Conservation (phyloP, 2,329 filamentous ascomycete species). For the Aspergillus flavus region DNA sequence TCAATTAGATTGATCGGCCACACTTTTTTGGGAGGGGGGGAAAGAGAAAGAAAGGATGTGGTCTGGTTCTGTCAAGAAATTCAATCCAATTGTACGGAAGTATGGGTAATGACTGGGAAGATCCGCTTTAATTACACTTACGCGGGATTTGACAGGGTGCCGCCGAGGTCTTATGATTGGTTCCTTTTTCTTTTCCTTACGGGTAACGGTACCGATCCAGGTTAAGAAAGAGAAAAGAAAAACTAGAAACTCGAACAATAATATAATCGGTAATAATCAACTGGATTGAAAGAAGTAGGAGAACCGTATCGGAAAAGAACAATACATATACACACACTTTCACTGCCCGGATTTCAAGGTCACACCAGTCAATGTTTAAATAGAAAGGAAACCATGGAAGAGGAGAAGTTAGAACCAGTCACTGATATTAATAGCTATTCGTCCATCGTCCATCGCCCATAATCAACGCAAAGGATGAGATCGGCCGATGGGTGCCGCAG, state of each 20-base stretch:
- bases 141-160: background rate
- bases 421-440: background rate
- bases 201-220: background rate
- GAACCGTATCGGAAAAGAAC: background rate
- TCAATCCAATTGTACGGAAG: background rate
- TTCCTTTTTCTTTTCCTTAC: background rate
- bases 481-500: slow-evolving; percentile 19
- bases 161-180: background rate
- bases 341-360: background rate
- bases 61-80: background rate
- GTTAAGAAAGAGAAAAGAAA: background rate
- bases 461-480: slow-evolving; percentile 26
- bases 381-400: background rate
- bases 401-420: background rate
- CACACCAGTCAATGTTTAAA: background rate
- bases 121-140: background rate
- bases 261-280: too few relatives aligned
- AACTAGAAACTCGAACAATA: background rate
- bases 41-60: background rate
- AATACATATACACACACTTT: background rate
- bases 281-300: background rate
- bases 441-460: background rate
- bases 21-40: background rate
- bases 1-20: slow-evolving; percentile 5
- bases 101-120: background rate